Evolutionary conservation across 768 basidiomycete species (phyloP).

Genomic region (Suillus luteus): DNA sequence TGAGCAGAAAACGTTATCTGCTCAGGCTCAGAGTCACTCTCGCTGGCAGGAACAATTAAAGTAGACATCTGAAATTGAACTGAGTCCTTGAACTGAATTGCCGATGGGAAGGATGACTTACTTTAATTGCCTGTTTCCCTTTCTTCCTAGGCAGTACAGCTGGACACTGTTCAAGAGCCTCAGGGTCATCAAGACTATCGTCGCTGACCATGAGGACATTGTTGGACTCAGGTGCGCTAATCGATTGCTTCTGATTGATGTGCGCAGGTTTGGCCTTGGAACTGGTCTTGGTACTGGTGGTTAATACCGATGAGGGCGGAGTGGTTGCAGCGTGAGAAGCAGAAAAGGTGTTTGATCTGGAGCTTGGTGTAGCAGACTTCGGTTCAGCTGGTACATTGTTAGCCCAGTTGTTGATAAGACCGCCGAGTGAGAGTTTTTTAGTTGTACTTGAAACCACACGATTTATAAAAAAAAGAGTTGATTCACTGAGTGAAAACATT

Average conservation of each 20-base stretch:
- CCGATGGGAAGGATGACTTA: not conserved
- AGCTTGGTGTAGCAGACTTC: not conserved
- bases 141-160: not conserved
- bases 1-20: not conserved
- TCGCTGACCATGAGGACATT: constrained; percentile 1
- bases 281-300: constrained; percentile 1
- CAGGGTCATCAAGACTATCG: not conserved
- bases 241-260: not conserved
- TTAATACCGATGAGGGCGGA: not conserved
- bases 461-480: constrained; percentile 10
- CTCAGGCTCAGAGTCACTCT: not conserved
- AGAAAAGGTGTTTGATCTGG: not conserved
- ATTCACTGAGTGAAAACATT: constrained; percentile 13
- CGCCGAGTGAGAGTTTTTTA: constrained; percentile 2
- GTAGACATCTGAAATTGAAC: not conserved
- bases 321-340: not conserved
- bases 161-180: not conserved
- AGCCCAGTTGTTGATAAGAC: constrained; percentile 7
- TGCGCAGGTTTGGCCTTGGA: not conserved
- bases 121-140: not conserved
- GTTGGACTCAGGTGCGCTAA: not conserved
- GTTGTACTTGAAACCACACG: not conserved
- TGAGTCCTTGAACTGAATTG: too few relatives aligned
- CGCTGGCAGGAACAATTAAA: not conserved
- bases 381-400: not conserved